These are phyloP conservation scores for Dichotomocladium elegans DNA, from an alignment of 371 early-diverging fungal species.

Conservation along the genomic window DNA sequence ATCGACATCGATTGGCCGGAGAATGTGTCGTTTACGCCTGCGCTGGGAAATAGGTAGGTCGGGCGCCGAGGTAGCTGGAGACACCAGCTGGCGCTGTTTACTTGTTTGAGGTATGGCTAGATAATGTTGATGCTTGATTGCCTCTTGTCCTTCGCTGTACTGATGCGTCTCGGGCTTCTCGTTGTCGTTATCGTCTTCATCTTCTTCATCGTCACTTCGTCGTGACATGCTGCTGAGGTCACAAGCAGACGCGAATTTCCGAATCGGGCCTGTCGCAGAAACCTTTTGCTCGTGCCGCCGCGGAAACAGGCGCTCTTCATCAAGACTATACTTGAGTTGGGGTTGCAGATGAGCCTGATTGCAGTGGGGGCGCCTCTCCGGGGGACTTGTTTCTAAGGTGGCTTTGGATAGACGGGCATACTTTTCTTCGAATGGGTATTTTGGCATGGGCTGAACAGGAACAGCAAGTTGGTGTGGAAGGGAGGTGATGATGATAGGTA, in stretches of 20 bases:
- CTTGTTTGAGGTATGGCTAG: background rate
- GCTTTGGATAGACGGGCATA: too few relatives aligned
- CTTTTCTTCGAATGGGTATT: too few relatives aligned
- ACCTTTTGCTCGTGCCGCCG: background rate
- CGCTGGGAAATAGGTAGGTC: conserved; percentile 9
- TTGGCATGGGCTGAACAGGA: too few relatives aligned
- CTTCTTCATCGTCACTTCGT: background rate
- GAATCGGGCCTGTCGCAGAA: background rate
- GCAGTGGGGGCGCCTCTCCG: too few relatives aligned
- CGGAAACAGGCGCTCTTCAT: too few relatives aligned
- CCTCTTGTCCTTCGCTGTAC: too few relatives aligned
- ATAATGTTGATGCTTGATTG: background rate
- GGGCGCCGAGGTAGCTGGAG: too few relatives aligned
- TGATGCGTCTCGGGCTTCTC: too few relatives aligned
- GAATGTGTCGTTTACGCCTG: background rate
- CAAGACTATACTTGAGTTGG: too few relatives aligned
- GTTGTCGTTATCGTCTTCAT: background rate
- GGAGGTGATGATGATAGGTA: conserved; percentile 22
- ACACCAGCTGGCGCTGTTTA: background rate
- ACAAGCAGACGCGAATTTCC: conserved; percentile 12
- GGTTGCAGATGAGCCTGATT: too few relatives aligned
- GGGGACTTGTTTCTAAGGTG: too few relatives aligned
- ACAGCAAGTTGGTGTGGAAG: conserved; percentile 8
- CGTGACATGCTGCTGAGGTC: background rate
- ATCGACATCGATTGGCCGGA: conserved; percentile 19